Base-by-base conservation (phyloP, 805 yeast species). In the Candida silvicultrix region DNA sequence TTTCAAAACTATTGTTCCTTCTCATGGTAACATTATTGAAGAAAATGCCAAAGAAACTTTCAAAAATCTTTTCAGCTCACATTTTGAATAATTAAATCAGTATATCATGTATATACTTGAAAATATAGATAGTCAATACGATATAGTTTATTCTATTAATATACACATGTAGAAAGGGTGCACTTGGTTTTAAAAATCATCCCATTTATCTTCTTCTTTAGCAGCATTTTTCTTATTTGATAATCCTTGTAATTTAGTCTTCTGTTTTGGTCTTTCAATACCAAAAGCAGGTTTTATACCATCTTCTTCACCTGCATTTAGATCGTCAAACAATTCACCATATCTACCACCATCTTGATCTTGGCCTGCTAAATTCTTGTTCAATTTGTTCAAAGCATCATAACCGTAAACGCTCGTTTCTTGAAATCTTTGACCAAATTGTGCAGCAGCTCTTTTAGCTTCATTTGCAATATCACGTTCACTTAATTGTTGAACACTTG, bases 391-490 rank as follows among this genome's bases (percentile, higher is more conserved):
- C 57, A 78, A 74, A n/a, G 83, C 81, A 52, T 82, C 84, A 45
- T 80, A 81, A 23, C 95, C 87, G 53, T 79, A 80, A 49, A 72
- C 76, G 31, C 95, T 85, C 1, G 97, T 88, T 52, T 89, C 95
- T 63, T 86, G 95, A 69, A 92, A 85, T 60, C 82, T 89, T 62
- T 87, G 95, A 41, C 97, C 97, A 69, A 92, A 94, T 70, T 94
- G 97, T 48, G 88, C 83, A 77, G 95, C 87, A n/a, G 98, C 98
- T 55, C 89, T 79, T 51, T 77, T 81, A 5, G 98, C 94, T 59
- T 89, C 95, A 45, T 67, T 71, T 21, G 95, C 80, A 39, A 87
- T 65, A 48, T 94, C 98, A 50, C 86, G 80, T 50, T 82, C 89
- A 35, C 83, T 78, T 55, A 94, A 73, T 59, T 85, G 89, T 60